These are phyloP conservation scores for Carex pumila DNA, from an alignment of 176 grass and related monocot genomes.

Conservation along the genomic window DNA sequence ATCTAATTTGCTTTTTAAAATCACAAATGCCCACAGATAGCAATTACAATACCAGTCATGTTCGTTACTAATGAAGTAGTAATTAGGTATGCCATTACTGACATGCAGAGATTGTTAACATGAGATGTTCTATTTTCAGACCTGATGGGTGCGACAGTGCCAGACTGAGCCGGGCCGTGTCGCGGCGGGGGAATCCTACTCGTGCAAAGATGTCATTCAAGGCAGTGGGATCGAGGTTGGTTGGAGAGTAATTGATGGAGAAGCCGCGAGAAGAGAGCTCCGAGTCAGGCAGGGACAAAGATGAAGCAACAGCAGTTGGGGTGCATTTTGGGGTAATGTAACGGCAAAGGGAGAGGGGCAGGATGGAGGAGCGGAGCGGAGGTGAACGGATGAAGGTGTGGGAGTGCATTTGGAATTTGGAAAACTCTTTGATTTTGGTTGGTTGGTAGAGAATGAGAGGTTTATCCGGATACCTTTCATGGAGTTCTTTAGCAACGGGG, in stretches of 20 bases:
- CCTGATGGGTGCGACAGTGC: constrained; percentile 45
- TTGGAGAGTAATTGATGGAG: constrained; percentile 33
- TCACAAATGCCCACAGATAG: not conserved
- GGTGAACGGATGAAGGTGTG: constrained; percentile 7
- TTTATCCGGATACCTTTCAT: not conserved
- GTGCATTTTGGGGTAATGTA: not conserved
- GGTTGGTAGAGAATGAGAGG: not conserved
- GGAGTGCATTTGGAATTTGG: not conserved
- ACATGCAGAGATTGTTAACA: not conserved
- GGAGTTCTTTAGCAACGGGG: not conserved
- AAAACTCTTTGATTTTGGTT: not conserved
- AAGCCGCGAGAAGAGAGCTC: constrained; percentile 71
- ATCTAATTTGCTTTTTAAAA: not conserved
- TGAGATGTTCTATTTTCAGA: not conserved
- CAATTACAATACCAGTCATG: not conserved
- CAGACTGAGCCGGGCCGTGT: constrained; percentile 51
- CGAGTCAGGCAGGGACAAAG: constrained; percentile 54
- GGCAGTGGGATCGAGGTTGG: constrained; percentile 45
- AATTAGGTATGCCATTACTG: no score
- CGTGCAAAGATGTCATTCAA: constrained; percentile 80
- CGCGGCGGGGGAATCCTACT: constrained; percentile 80
- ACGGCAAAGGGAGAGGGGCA: not conserved
- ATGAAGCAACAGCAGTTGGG: not conserved
- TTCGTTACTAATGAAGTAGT: no score
- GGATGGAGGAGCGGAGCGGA: not conserved